Percentiles rank a stretch among this genome's conserved stretches.
Conservation (phyloP, 2,329 filamentous ascomycete species). For the Neocatenulostroma microsporum region DNA sequence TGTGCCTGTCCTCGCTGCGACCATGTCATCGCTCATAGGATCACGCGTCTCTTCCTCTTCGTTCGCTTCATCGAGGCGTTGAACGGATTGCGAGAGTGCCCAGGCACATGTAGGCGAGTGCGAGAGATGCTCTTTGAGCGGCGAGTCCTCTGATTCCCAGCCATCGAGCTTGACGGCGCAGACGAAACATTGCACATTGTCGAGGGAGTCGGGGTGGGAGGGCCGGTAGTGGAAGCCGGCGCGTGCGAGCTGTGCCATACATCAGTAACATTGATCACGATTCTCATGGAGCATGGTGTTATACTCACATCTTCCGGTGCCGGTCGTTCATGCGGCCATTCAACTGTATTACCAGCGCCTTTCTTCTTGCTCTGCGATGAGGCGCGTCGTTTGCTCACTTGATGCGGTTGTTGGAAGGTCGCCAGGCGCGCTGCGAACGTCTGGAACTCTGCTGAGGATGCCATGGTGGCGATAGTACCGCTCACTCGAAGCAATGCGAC, state of each 20-base stretch:
- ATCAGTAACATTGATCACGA: not conserved
- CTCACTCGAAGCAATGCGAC: too few relatives aligned
- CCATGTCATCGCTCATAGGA: slow-evolving; percentile 62
- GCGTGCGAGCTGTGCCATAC: slow-evolving; percentile 61
- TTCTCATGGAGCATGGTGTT: slow-evolving; percentile 6
- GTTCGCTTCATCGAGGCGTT: slow-evolving; percentile 47
- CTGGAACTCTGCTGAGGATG: slow-evolving; percentile 42
- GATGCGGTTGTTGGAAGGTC: slow-evolving; percentile 64
- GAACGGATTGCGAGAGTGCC: slow-evolving; percentile 57
- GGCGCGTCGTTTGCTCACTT: slow-evolving; percentile 58
- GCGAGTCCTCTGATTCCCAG: slow-evolving; percentile 83
- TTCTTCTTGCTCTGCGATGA: slow-evolving; percentile 48
- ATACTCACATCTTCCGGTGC: slow-evolving; percentile 54
- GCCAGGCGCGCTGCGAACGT: slow-evolving; percentile 69
- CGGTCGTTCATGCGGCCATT: slow-evolving; percentile 72
- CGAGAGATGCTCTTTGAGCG: slow-evolving; percentile 74
- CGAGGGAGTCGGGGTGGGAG: slow-evolving; percentile 60
- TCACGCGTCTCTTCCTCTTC: slow-evolving; percentile 57
- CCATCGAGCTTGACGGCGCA: slow-evolving; percentile 79
- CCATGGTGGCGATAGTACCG: slow-evolving; percentile 25
- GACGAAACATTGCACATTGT: slow-evolving; percentile 85
- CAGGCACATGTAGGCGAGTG: slow-evolving; percentile 79
- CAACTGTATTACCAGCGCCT: slow-evolving; percentile 38
- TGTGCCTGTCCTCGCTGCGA: slow-evolving; percentile 70
- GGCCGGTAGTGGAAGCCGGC: slow-evolving; percentile 90